Base-by-base conservation (phyloP, 805 yeast genomes). In the Metschnikowia rubicola region DNA sequence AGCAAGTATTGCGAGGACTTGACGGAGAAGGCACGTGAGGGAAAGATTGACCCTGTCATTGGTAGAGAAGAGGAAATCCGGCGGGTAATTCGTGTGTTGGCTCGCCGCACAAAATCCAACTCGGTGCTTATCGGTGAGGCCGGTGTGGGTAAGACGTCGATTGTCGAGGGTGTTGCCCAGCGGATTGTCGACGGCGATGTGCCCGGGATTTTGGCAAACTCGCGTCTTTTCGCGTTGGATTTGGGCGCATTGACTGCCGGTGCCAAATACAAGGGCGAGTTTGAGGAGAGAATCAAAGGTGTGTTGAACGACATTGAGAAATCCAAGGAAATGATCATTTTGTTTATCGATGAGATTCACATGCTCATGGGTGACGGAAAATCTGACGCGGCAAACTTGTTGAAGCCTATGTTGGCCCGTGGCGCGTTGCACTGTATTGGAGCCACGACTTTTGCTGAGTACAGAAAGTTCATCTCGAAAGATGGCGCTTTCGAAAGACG, bases 311-410 rank as follows among this genome's bases (percentile, higher is more conserved):
- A 94, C 61, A 88, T 94, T 60, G 96, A 89, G 66, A 86, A 89
- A 58, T 84, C 96, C 1, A 83, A 84, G 59, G 86, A 81, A 41
- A 78, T 90, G 80, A 89, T 94, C 55, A 83, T 94, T 54, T 77
- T 94, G 48, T 94, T 94, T 73, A 88, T 94, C 60, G 99, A 94
- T 71, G 99, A 94, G 71, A 94, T 94, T 65, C 99, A 94, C 71
- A 94, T 94, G 97, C 80, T 94, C 57, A 94, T 94, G 99, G 99
- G 99, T 59, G 96, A 94, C 65, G 99, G 99, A 65, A 94, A 91
- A 71, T 83, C 87, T 53, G 99, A 94, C 67, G 96, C 96, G 37
- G 99, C 99, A 35, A 94, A 94, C 68, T 79, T 94, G 61, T 80
- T 94, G 66, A 94, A 94, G 72, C 99, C 99, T 34, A 95, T 95